Evolutionary conservation across 768 basidiomycete species (phyloP), one percentile per base, ranked within the genome.

Genomic region (Podaxis carcinomalis): DNA sequence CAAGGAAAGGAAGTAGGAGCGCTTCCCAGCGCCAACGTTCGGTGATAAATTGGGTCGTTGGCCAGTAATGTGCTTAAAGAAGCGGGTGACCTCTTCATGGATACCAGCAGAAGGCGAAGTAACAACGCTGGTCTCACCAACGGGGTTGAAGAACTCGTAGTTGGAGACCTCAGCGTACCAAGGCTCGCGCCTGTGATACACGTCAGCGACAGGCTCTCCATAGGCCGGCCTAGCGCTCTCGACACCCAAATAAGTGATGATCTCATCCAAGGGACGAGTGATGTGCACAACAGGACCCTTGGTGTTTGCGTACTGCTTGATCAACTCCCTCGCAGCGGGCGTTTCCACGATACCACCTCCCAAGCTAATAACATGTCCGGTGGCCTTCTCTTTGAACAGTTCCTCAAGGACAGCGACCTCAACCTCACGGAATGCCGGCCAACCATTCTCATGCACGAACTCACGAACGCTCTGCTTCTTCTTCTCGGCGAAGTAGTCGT

Each of bases 321-420:
- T 78, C 3, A 92, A 68, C 16, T 89, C 78, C 32, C 95, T 80
- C 11, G 93, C 90, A 44, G 78, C 81, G 1, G 87, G 80, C 0
- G 87, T 91, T 74, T 99, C 96, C 32, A 98, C 93, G 60, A 98
- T 87, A 0, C 96, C 96, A 3, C 97, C 97, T 2, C 97, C 96
- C 19, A 97, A 85, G 64, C 91, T 93, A 71, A 98, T 84, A 57
- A 98, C 80, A 72, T 93, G 86, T 0, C 79, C 76, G 16, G 80
- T 80, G 4, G 80, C 75, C 44, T 80, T 75, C 55, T 83, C 78
- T 11, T 78, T 76, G 16, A 96, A 77, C 42, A 97, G 78, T 42
- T 91, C 84, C 32, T 82, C 73, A 10, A 98, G 79, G 55, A 89
- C 79, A 7, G 77, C 81, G 0, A 83, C 76, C 74, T 99, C 97